Percentiles rank a stretch among this genome's conserved stretches.
These are phyloP conservation scores for Psilocybe cubensis DNA, from an alignment of 768 basidiomycete species.

Conservation along the genomic window DNA sequence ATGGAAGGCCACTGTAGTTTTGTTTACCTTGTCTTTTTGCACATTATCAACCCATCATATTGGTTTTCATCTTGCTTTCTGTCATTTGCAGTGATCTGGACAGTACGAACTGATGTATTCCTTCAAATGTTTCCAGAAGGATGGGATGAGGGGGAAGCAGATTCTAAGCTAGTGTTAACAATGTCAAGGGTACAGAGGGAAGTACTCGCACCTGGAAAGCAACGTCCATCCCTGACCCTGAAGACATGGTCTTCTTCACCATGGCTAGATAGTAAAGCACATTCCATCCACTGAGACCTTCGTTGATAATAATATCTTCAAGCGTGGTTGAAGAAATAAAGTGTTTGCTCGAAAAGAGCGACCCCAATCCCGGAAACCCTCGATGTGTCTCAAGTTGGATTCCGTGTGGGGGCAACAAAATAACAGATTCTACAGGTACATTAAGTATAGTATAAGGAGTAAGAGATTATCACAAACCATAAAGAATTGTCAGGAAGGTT, in stretches of 20 bases:
- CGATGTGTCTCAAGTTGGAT: slow-evolving; percentile 75
- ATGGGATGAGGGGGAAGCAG: slow-evolving; percentile 65
- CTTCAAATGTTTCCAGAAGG: slow-evolving; percentile 60
- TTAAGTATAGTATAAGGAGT: not conserved
- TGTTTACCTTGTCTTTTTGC: too few species aligned
- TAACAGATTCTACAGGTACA: slow-evolving; percentile 61
- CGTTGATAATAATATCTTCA: slow-evolving; percentile 72
- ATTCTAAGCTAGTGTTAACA: slow-evolving; percentile 46
- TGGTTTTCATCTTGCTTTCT: slow-evolving; percentile 6
- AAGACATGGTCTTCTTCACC: slow-evolving; percentile 35
- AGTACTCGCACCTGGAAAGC: slow-evolving; percentile 60
- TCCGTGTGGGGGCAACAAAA: slow-evolving; percentile 68
- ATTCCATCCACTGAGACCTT: slow-evolving; percentile 74
- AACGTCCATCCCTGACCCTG: slow-evolving; percentile 46
- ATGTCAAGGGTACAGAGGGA: not conserved
- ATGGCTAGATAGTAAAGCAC: slow-evolving; percentile 69
- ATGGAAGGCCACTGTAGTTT: not conserved
- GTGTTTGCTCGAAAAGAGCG: slow-evolving; percentile 41
- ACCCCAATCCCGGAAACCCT: slow-evolving; percentile 47
- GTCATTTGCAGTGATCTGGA: not conserved
- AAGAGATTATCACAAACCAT: slow-evolving; percentile 16
- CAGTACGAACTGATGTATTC: slow-evolving; percentile 48
- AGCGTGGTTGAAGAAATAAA: slow-evolving; percentile 64
- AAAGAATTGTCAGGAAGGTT: slow-evolving; percentile 13
- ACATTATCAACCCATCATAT: slow-evolving; percentile 4